These are phyloP conservation scores for Psilocybe azurescens DNA, from an alignment of 768 basidiomycete species.

Conservation along the genomic window DNA sequence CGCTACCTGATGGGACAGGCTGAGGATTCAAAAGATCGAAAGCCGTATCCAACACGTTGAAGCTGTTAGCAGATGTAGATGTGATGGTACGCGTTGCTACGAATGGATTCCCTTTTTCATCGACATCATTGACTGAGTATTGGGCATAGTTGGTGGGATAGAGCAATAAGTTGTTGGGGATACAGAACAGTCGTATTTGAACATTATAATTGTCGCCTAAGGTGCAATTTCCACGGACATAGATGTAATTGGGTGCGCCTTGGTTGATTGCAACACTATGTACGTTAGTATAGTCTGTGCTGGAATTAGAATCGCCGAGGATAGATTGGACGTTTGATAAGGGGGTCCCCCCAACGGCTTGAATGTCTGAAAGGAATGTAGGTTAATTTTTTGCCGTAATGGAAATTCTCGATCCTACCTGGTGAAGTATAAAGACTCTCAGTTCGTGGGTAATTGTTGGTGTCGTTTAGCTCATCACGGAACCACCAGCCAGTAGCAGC, in stretches of 20 bases:
- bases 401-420: background rate
- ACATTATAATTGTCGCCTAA: background rate
- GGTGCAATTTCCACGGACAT: background rate
- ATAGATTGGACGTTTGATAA: background rate
- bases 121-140: constrained; percentile 1
- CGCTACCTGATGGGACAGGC: background rate
- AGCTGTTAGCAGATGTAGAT: background rate
- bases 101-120: background rate
- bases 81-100: background rate
- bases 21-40: background rate
- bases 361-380: background rate
- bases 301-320: background rate
- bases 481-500: constrained; percentile 1
- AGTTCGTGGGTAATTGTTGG: background rate
- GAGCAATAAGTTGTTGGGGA: background rate
- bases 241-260: constrained; percentile 2
- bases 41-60: background rate
- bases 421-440: background rate
- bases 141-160: background rate
- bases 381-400: background rate
- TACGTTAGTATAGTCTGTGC: background rate
- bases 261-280: background rate
- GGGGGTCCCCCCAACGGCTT: background rate
- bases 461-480: background rate
- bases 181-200: background rate